phyloP scores from a whole-genome alignment of 768 basidiomycete species.

The Russula olivacea region DNA sequence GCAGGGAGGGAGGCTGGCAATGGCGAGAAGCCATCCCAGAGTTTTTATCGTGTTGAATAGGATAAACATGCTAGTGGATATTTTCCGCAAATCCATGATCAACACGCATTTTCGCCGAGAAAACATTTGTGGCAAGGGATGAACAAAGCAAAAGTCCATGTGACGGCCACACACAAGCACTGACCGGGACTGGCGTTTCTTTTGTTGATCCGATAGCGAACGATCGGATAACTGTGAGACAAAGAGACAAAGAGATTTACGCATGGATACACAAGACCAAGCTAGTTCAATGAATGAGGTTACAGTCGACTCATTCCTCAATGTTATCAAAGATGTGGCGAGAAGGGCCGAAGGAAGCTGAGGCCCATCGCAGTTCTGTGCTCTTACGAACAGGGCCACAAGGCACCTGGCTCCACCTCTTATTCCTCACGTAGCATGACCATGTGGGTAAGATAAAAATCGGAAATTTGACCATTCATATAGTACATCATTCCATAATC shows the following conservation, averaged over 20 bases:
- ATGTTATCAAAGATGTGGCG: not conserved
- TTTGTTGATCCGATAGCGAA: not conserved
- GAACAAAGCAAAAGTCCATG: not conserved
- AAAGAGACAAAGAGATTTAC: not conserved
- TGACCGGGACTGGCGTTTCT: not conserved
- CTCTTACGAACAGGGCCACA: too few relatives aligned
- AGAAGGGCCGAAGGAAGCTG: too few relatives aligned
- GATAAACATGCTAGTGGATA: not conserved
- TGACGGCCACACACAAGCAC: not conserved
- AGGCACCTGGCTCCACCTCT: not conserved
- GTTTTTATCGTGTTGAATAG: not conserved
- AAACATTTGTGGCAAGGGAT: not conserved
- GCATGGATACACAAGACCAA: not conserved
- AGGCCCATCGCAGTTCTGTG: too few relatives aligned
- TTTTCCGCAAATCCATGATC: conserved; percentile 5
- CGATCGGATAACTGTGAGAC: not conserved
- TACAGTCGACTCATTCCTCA: not conserved
- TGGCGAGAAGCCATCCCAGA: not conserved
- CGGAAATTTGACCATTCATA: not conserved
- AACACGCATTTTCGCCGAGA: not conserved
- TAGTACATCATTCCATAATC: not conserved
- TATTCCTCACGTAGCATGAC: not conserved
- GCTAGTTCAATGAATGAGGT: not conserved
- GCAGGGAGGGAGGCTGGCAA: not conserved
- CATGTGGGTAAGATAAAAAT: not conserved